A percentile compares a stretch with the other conserved stretches of the same genome.
Evolutionary conservation across 768 basidiomycete species (phyloP).

Genomic region (Podaxis sp.): DNA sequence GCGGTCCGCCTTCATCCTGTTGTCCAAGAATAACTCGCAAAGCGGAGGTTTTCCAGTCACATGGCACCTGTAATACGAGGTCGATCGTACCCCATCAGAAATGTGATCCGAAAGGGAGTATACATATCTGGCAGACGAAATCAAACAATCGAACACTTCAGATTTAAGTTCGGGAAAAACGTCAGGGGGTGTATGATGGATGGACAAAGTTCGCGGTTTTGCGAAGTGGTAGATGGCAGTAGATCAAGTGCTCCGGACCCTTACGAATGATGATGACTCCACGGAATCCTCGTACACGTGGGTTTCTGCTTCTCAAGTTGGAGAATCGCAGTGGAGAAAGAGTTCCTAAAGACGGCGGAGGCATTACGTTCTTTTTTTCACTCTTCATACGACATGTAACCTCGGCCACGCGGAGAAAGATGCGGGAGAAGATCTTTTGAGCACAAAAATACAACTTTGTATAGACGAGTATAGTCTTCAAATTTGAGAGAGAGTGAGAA

Average conservation of each 20-base stretch:
- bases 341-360: neutral
- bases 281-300: slow-evolving; percentile 1
- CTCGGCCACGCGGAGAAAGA: neutral
- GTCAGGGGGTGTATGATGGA: neutral
- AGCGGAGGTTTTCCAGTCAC: slow-evolving; percentile 7
- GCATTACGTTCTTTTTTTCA: neutral
- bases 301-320: neutral
- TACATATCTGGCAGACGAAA: neutral
- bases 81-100: neutral
- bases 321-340: neutral
- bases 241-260: neutral
- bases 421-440: neutral
- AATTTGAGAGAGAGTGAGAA: slow-evolving; percentile 38
- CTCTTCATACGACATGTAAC: neutral
- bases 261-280: neutral
- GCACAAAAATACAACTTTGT: neutral
- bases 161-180: slow-evolving; percentile 8
- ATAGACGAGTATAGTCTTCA: neutral
- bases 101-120: slow-evolving; percentile 1
- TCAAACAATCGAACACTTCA: neutral
- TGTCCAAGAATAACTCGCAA: neutral
- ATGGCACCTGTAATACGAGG: neutral
- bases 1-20: neutral
- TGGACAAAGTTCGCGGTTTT: slow-evolving; percentile 14
- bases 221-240: neutral